Evolutionary conservation across 148 eudicot genomes (phyloP).

Genomic region (Camellia lanceoleosa): DNA sequence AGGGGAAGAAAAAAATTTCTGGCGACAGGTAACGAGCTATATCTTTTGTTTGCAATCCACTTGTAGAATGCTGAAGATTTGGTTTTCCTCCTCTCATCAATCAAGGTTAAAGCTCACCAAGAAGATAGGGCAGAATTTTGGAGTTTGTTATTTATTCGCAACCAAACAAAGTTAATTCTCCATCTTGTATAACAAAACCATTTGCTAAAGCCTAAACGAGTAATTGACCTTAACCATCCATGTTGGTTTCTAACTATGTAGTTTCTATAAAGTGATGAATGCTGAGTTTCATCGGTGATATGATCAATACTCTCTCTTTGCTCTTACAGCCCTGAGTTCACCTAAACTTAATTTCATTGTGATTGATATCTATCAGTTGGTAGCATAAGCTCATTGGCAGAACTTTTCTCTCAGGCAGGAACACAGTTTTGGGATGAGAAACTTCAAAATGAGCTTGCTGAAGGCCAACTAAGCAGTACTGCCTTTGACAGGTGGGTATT

Average conservation of each 20-base stretch:
- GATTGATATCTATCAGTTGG: background rate
- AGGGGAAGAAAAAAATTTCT: background rate
- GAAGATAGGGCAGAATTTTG: too few species aligned
- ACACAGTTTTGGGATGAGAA: conserved; percentile 99
- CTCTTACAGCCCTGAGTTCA: background rate
- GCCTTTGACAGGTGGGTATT: conserved; percentile 81
- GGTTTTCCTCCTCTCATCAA: background rate
- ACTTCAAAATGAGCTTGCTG: conserved; percentile 77
- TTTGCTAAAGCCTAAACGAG: background rate
- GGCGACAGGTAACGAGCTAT: background rate
- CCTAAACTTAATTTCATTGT: background rate
- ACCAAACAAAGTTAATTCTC: background rate
- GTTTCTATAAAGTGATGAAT: background rate
- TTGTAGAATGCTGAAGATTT: conserved; percentile 1
- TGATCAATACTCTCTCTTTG: background rate
- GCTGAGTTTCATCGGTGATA: background rate
- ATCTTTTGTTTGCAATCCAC: background rate
- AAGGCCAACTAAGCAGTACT: conserved; percentile 77
- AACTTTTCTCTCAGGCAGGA: conserved; percentile 66
- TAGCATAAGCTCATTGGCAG: background rate
- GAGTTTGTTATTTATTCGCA: too few species aligned
- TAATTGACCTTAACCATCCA: background rate
- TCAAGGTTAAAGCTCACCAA: background rate
- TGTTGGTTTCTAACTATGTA: conserved; percentile 1
- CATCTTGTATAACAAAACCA: conserved; percentile 1